Conservation (phyloP, 1,284 basidiomycete species). For the Schizophyllum amplum region DNA sequence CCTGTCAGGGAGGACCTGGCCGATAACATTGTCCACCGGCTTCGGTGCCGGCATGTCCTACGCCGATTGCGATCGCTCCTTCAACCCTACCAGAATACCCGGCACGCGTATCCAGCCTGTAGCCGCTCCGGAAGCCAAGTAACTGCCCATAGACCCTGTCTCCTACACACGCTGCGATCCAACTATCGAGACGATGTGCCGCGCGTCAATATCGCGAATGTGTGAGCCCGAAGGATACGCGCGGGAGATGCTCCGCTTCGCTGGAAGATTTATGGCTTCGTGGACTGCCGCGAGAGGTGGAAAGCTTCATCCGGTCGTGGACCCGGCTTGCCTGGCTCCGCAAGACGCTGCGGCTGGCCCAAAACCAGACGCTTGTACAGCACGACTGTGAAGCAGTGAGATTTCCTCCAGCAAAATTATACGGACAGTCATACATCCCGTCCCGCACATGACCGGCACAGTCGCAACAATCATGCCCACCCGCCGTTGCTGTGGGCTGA, state of each 20-base stretch:
- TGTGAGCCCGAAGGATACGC: neutral
- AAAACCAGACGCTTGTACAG: conserved; percentile 57
- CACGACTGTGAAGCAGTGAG: conserved; percentile 35
- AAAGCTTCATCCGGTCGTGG: conserved; percentile 1
- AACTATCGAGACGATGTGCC: neutral
- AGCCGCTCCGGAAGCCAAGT: conserved; percentile 17
- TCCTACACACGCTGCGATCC: conserved; percentile 4
- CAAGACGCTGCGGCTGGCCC: conserved; percentile 47
- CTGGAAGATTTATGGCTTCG: neutral
- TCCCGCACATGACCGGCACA: neutral
- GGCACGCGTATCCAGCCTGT: conserved; percentile 72
- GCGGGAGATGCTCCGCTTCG: neutral
- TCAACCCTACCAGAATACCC: conserved; percentile 90
- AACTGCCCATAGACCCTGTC: conserved; percentile 7
- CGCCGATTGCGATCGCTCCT: conserved; percentile 93
- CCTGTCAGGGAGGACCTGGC: conserved; percentile 86
- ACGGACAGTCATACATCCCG: neutral
- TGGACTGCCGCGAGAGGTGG: neutral
- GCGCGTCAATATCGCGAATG: neutral
- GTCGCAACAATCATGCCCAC: neutral
- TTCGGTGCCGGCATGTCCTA: conserved; percentile 86
- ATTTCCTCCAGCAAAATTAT: neutral
- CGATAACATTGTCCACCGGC: conserved; percentile 87
- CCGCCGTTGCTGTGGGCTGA: neutral
- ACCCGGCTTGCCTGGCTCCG: conserved; percentile 14